Evolutionary conservation across 1,284 basidiomycete genomes (phyloP), one percentile per base, ranked within the genome.

Genomic region (Wolfiporia cocos): DNA sequence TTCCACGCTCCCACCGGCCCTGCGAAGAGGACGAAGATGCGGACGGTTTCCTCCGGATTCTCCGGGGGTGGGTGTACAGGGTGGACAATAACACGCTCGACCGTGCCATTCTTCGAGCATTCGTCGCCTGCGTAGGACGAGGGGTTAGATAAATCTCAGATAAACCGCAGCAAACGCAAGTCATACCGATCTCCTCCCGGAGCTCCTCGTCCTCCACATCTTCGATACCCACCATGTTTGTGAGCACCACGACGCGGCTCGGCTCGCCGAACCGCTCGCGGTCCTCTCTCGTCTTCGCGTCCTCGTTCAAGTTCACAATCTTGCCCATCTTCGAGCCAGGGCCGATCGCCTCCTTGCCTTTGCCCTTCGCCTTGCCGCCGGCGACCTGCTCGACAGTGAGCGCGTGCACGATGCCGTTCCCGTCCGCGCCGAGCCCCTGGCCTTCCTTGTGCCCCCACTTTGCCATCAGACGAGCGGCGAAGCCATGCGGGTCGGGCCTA

Each of bases 361-460:
- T 62, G 5, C 57, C 44, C 47, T 53, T 58, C 46, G 61, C 61
- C 47, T 74, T 76, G 22, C 60, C 61, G 24, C 64, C 61, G 2
- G 64, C 58, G 2, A 81, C 67, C 55, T 82, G 81, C 53, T 93
- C 87, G 20, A 93, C 83, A 0, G 79, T 74, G 24, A 97, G 74
- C 2, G 93, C 90, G 45, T 93, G 86, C 33, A 92, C 77, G 42
- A 96, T 94, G 4, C 93, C 93, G 10, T 76, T 75, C 2, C 83
- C 87, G 48, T 86, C 81, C 0, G 76, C 82, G 36, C 92, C 93
- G 2, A 96, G 74, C 10, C 91, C 93, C 64, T 92, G 83, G 1
- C 93, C 93, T 57, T 92, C 86, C 57, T 88, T 87, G 63, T 96
- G 92, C 0, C 93, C 93, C 87, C 88, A 95, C 66, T 92, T 94